Percentiles rank a stretch among this genome's conserved stretches.
Evolutionary conservation across 1,284 basidiomycete species (phyloP).

Genomic region (Heliocybe sulcata): DNA sequence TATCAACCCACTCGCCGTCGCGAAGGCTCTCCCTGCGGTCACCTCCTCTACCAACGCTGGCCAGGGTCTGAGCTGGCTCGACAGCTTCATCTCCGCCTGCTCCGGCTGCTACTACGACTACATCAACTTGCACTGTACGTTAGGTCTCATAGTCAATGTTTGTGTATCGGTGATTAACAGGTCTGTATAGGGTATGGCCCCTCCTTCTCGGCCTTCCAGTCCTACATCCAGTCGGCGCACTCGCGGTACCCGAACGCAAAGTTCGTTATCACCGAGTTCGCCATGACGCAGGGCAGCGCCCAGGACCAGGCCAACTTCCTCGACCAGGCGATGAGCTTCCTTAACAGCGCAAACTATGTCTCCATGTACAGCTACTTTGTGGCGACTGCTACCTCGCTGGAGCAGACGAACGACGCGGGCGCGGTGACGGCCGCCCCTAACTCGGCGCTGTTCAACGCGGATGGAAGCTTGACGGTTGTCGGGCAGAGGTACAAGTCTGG

Average conservation of each 20-base stretch:
- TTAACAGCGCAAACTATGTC: background rate
- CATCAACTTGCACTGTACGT: conserved; percentile 13
- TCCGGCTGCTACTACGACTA: conserved; percentile 16
- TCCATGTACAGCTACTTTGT: conserved; percentile 2
- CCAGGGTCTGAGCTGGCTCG: conserved; percentile 15
- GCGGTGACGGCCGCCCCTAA: background rate
- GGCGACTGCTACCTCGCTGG: background rate
- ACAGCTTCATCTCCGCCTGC: conserved; percentile 14
- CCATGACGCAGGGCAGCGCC: background rate
- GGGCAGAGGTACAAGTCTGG: background rate
- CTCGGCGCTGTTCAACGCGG: background rate
- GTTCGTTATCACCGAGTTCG: conserved; percentile 4
- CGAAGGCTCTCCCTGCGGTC: conserved; percentile 17
- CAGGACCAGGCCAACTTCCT: conserved; percentile 1
- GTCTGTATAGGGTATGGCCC: conserved; percentile 1
- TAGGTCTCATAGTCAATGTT: conserved; percentile 4
- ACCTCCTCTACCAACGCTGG: conserved; percentile 11
- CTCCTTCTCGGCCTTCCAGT: conserved; percentile 5
- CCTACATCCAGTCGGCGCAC: conserved; percentile 5
- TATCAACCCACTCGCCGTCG: conserved; percentile 11
- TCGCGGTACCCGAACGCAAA: conserved; percentile 3
- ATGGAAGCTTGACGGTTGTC: background rate
- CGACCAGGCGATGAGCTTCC: background rate
- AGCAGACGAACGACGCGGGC: background rate
- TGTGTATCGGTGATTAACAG: background rate